phyloP scores from a whole-genome alignment of 306 rosid species.

The Parietaria judaica region DNA sequence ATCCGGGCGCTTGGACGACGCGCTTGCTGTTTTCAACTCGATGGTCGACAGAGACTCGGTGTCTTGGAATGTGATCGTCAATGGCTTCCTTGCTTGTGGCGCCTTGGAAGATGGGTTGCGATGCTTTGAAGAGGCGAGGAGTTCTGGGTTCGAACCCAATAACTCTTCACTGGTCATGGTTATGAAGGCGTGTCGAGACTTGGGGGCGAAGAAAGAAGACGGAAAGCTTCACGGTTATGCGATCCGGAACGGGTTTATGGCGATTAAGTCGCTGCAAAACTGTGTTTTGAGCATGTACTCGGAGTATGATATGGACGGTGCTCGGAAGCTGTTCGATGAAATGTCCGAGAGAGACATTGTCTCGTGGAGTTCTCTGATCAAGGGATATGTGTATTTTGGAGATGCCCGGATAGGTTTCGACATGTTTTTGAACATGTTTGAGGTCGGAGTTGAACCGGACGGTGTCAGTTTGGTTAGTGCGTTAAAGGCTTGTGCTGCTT shows the following conservation, averaged over 20 bases:
- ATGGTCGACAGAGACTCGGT: slow-evolving; percentile 26
- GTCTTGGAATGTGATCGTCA: slow-evolving; percentile 39
- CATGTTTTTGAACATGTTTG: slow-evolving; percentile 28
- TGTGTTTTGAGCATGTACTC: slow-evolving; percentile 28
- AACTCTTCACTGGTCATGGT: slow-evolving; percentile 39
- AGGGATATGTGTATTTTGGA: slow-evolving; percentile 27
- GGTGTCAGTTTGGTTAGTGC: slow-evolving; percentile 33
- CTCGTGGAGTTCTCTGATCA: slow-evolving; percentile 42
- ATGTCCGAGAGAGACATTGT: slow-evolving; percentile 32
- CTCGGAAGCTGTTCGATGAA: slow-evolving; percentile 37
- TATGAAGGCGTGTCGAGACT: slow-evolving; percentile 29
- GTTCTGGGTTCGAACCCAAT: slow-evolving; percentile 30
- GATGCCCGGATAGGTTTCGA: slow-evolving; percentile 25
- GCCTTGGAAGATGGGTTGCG: slow-evolving; percentile 20
- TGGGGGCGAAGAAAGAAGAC: slow-evolving; percentile 16
- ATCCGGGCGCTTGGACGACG: slow-evolving; percentile 25
- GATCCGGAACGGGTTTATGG: slow-evolving; percentile 20
- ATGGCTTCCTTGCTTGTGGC: slow-evolving; percentile 30
- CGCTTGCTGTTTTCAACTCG: slow-evolving; percentile 23
- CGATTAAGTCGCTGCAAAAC: slow-evolving; percentile 26
- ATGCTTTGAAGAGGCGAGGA: slow-evolving; percentile 30
- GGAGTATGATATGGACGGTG: slow-evolving; percentile 19
- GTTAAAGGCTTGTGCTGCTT: slow-evolving; percentile 35
- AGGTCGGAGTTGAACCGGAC: slow-evolving; percentile 28
- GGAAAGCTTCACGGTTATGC: slow-evolving; percentile 27